phyloP scores from a whole-genome alignment of 2,329 filamentous ascomycete species.

The Alternaria incomplexa region DNA sequence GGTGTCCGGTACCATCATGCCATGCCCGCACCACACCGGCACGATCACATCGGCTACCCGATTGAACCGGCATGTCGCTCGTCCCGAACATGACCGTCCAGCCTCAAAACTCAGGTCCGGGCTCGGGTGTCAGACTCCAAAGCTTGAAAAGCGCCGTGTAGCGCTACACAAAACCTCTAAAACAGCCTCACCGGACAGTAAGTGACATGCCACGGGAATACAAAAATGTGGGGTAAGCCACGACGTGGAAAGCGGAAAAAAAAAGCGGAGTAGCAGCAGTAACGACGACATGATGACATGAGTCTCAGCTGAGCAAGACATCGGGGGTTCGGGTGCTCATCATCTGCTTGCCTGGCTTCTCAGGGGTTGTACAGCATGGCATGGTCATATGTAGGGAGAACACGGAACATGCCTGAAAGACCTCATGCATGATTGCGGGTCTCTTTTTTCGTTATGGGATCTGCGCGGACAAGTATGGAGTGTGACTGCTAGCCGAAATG shows the following conservation, averaged over 20 bases:
- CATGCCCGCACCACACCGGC: not conserved
- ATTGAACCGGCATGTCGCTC: not conserved
- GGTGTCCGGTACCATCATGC: not conserved
- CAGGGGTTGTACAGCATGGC: not conserved
- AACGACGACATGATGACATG: slow-evolving; percentile 20
- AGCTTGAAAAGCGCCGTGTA: not conserved
- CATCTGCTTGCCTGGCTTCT: not conserved
- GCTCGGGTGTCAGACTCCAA: not conserved
- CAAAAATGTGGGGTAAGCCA: slow-evolving; percentile 33
- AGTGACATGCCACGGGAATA: slow-evolving; percentile 16
- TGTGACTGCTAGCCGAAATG: slow-evolving; percentile 21
- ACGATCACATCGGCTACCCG: not conserved
- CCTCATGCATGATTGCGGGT: not conserved
- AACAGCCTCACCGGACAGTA: slow-evolving; percentile 25
- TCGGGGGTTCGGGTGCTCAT: not conserved
- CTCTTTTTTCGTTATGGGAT: not conserved
- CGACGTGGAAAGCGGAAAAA: not conserved
- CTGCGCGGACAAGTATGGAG: slow-evolving; percentile 20
- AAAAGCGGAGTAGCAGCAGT: not conserved
- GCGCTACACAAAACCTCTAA: not conserved
- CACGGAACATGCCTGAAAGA: not conserved
- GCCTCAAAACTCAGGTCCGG: not conserved
- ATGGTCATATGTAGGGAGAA: not conserved
- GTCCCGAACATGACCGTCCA: not conserved
- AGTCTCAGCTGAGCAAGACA: slow-evolving; percentile 21